Base-by-base conservation (phyloP, 768 basidiomycete species). In the Gymnopilus dilepis region DNA sequence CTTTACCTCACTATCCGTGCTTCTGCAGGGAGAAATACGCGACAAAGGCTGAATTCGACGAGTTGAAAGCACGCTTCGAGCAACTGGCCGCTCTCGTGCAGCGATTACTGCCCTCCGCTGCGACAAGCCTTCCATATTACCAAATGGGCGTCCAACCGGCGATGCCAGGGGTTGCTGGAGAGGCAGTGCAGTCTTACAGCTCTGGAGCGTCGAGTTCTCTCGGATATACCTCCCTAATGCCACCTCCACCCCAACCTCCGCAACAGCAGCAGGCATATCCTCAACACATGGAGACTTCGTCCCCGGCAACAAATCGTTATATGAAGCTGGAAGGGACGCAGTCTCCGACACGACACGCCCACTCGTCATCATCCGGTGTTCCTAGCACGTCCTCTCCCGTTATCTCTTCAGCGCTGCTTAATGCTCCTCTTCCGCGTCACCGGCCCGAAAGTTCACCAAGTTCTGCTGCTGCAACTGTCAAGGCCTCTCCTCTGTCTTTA, bases 21-120 rank as follows among this genome's bases (percentile, higher is more conserved):
- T 67, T 62, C 56, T 47, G 51, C 56, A 90, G 89, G 63, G 92
- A 93, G 74, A 93, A 92, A 75, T 92, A 91, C 72, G 90, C 92
- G 59, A 88, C 87, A 37, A 83, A 91, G 21, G 77, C 83, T 28
- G 92, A 94, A 67, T 90, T 89, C 69, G 91, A 94, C 50, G 87
- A 89, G 42, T 84, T 94, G 67, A 89, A 85, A 69, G 73, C 80
- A 19, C 85, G 88, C 54, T 76, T 91, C 67, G 84, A 86, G 31
- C 77, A 82, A 47, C 82, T 94, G 22, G 86, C 87, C 68, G 73
- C 78, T 7, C 67, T 85, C 62, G 80, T 92, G 37, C 75, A 81
- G 55, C 80, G 84, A 70, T 56, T 86, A 67, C 57, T 77, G n/a
- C 73, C 74, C 17, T 59, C 70, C 34, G 65, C 65, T 7, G 34